Conservation (phyloP, 257 asterid species). For the Gentiana straminea region DNA sequence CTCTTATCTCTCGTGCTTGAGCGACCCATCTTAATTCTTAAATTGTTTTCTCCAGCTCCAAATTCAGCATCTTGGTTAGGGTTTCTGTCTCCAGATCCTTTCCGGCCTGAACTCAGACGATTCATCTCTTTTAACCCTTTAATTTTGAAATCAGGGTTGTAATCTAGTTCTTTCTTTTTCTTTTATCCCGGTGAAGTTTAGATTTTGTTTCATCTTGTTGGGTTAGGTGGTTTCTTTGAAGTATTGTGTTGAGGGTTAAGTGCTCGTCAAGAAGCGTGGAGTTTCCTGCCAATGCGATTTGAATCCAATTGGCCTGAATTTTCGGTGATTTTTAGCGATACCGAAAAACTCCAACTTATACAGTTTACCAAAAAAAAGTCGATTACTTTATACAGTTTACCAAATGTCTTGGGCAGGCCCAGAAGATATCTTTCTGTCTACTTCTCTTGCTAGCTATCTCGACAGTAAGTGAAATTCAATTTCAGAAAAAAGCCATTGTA, state of each 20-base stretch:
- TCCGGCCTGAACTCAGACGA: no score
- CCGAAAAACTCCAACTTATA: constrained; percentile 36
- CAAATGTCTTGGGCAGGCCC: constrained; percentile 99
- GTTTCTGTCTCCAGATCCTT: no score
- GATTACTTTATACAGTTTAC: neutral
- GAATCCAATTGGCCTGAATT: constrained; percentile 16
- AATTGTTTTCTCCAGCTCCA: no score
- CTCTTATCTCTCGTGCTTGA: no score
- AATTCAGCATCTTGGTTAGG: no score
- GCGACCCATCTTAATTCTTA: no score
- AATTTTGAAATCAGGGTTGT: no score
- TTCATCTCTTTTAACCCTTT: no score
- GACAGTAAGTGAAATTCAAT: constrained; percentile 11
- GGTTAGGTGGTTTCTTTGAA: neutral
- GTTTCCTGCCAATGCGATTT: constrained; percentile 45
- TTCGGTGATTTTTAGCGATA: constrained; percentile 31
- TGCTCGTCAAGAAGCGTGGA: constrained; percentile 1
- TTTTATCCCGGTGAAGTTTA: no score
- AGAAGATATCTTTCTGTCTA: constrained; percentile 29
- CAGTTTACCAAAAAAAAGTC: neutral
- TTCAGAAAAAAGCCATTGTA: no score
- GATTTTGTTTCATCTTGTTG: no score
- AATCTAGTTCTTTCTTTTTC: no score
- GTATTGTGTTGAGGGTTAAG: neutral
- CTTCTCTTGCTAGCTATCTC: constrained; percentile 28